Evolutionary conservation across 1,284 basidiomycete species (phyloP), one percentile per base, ranked within the genome.

Genomic region (Ganoderma meredithae): DNA sequence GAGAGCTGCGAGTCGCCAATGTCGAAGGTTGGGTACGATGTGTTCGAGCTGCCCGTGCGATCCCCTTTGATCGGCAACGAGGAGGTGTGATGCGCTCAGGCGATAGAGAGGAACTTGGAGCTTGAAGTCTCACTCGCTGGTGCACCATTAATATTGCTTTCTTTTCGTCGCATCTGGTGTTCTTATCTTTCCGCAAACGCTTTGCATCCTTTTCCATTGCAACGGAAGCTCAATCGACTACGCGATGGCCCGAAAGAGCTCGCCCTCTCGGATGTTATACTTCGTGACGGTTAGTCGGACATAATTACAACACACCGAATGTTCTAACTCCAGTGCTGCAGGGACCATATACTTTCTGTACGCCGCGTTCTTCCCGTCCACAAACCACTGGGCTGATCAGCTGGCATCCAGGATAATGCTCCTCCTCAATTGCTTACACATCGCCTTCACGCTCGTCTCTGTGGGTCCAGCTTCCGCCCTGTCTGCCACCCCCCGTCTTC

Each of bases 331-430:
- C 4, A 9, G 25, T 3, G 7, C 8, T 25, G 27, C 49, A 63
- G 62, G 62, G 15, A 63, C 52, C 17, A 17, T 63, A 4, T 63
- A 63, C 53, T 63, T 63, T 25, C 8, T 63, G 62, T 63, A 44
- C 25, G 62, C n/a, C 43, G 36, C 9, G 13, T 39, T 33, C 53
- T 7, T 55, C 53, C 13, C 27, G 4, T 15, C 17, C 7, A 17
- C 8, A 8, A 13, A 55, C 15, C 53, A 19, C 31, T 55, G 27
- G 17, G 17, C 1, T 15, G 53, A 33, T 27, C 53, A 8, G 33
- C 19, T 9, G 10, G 7, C 15, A 5, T 22, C 3, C 19, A 63
- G 62, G 15, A 22, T 55, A 10, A 40, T 63, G 36, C 53, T 63
- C 8, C 3, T 63, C 22, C 52, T 56, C 15, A 63, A 63, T 52